phyloP scores from a whole-genome alignment of 192 early-diverging fungal species.

The Coemansia sp. region DNA sequence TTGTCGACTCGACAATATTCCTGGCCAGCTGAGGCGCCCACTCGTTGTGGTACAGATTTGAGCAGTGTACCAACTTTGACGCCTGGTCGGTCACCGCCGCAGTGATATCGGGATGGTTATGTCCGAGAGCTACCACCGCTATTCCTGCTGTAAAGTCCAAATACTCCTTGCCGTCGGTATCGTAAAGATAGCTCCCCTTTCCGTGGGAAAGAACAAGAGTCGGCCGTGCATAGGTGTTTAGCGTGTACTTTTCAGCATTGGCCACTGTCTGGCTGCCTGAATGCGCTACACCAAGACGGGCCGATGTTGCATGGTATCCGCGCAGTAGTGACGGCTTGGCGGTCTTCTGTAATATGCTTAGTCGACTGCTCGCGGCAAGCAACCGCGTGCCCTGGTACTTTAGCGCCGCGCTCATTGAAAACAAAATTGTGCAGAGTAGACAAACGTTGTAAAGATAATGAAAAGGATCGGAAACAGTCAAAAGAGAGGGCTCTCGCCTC shows the following conservation, averaged over 20 bases:
- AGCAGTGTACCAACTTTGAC: conserved; percentile 77
- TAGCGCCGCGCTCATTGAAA: background rate
- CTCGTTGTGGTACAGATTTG: conserved; percentile 92
- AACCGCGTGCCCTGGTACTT: background rate
- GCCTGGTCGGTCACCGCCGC: conserved; percentile 80
- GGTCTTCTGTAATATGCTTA: background rate
- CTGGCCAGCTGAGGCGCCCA: conserved; percentile 79
- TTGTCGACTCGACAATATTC: conserved; percentile 65
- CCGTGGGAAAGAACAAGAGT: conserved; percentile 78
- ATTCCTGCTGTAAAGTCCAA: conserved; percentile 95
- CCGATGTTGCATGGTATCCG: conserved; percentile 9
- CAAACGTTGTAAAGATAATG: background rate
- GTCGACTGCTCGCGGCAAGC: background rate
- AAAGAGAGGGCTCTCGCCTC: background rate
- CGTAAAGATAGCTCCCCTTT: conserved; percentile 78
- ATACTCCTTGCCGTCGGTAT: conserved; percentile 71
- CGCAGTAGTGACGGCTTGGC: background rate
- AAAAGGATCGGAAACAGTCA: background rate
- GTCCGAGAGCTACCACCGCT: conserved; percentile 91
- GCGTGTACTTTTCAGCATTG: conserved; percentile 58
- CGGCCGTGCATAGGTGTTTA: conserved; percentile 72
- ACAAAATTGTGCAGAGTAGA: background rate
- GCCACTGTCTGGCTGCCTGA: conserved; percentile 11
- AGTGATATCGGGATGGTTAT: conserved; percentile 75
- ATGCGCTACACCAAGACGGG: background rate